Base-by-base conservation (phyloP, 176 grass and related monocot species). In the Echinochloa phyllopogon region DNA sequence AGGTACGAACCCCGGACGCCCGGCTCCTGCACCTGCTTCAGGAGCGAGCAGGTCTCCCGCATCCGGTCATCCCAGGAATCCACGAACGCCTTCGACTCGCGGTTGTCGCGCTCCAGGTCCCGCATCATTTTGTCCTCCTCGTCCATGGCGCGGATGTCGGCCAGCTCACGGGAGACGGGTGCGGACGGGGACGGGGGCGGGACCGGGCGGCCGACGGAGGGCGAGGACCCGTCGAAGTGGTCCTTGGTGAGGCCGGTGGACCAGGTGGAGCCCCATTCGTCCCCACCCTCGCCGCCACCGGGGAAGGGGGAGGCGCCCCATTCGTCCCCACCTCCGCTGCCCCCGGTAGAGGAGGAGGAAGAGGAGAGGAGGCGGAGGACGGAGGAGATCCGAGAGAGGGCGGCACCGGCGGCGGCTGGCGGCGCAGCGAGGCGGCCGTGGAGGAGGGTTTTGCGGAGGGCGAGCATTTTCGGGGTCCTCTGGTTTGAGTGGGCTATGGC, bases 231-330 rank as follows among this genome's bases (percentile, higher is more conserved):
- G 27, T 99, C 93, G 81, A 99, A 96, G 81, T 99, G 96, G 33
- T 95, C 96, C 93, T 87, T 96, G 37, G 96, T 94, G 77, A 90
- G 65, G 24, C 96, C 97, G 15, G 94, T 88, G 48, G 94, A 96
- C 97, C 97, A 99, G 41, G 94, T 84, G 40, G 94, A 88, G 45
- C 75, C 84, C 97, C 97, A 99, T 25, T 92, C 94, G 51, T 88
- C 80, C 50, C 79, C 95, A 7, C 69, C 63, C 0, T 74, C 67
- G 8, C 74, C 65, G 0, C 71, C 48, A 0, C 78, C 43, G 13
- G 65, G 23, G 2, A 73, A 56, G 21, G 91, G 69, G 62, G 85
- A 88, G 66, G 14, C 50, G 47, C 86, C 86, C 97, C 97, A 92
- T 36, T 92, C 94, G 39, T 89, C 83, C 29, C 82, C 92, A 6